Base-by-base conservation (phyloP, 2,329 filamentous ascomycete species). In the Aspergillus aculeatus region DNA sequence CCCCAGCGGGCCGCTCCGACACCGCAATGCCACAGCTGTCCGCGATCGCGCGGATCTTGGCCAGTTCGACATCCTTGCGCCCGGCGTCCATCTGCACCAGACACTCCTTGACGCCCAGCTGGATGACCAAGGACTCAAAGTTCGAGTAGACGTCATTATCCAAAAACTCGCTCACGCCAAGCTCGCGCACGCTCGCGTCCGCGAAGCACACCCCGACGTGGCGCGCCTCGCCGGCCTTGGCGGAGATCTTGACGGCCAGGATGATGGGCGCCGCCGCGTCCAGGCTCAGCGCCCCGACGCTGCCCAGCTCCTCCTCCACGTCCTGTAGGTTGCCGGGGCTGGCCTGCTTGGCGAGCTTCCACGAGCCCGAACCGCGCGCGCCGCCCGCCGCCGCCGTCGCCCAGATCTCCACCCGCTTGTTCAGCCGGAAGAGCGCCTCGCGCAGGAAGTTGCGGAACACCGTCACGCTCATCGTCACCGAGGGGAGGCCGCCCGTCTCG, bases 61-160 rank as follows among this genome's bases (percentile, higher is more conserved):
- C 82, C 56, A 99, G 78, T 73, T 99, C 96, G 0, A 90, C 86
- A 70, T 99, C 93, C 73, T 96, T 96, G 61, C 90, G 89, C 5
- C 84, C 80, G 59, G 86, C 85, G 71, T 98, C 93, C 21, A 86
- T 78, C 68, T 92, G 89, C n/a, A 99, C 78, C 31, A 99, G 79
- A 70, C 93, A 97, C 75, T 99, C 95, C 72, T 92, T 95, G 21
- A 97, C 92, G 5, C 95, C 95, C 3, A 99, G 86, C 73, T 99
- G 96, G 66, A 99, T 99, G 55, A 99, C 85, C 19, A 99, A 83
- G 3, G 93, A 92, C 78, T 99, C 95, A 66, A 99, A 96, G 75
- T 99, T 99, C 55, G 94, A 98, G 79, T 96, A 99, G 10, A 97
- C 83, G 73, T 99, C 95, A 71, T 98, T 99, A 81, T 99, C 95